phyloP scores from a whole-genome alignment of 805 yeast species.

The Naumovozyma baii region DNA sequence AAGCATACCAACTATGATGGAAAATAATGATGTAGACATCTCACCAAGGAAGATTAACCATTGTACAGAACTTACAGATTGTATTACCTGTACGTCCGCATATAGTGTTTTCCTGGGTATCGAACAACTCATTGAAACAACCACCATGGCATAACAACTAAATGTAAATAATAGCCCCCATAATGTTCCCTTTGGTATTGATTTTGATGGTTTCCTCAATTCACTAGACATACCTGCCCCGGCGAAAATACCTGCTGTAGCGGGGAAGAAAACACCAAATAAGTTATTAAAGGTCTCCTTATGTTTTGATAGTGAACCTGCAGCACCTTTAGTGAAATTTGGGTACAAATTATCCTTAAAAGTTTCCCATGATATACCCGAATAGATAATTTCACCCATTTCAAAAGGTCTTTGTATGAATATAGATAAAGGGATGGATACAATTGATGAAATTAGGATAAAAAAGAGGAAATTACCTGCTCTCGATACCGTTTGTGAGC shows the following conservation, averaged over 20 bases:
- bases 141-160: conserved; percentile 66
- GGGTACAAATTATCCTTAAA: conserved; percentile 63
- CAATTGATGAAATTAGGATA: conserved; percentile 56
- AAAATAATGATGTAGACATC: conserved; percentile 79
- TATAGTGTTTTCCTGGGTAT: conserved; percentile 73
- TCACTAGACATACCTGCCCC: conserved; percentile 99
- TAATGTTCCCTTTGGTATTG: conserved; percentile 91
- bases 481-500: conserved; percentile 69
- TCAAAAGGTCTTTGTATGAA: conserved; percentile 56
- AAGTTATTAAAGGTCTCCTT: conserved; percentile 74
- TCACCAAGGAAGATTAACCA: conserved; percentile 77
- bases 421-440: conserved; percentile 75
- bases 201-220: conserved; percentile 68
- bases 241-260: conserved; percentile 96
- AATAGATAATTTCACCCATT: conserved; percentile 42
- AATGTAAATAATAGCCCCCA: conserved; percentile 76
- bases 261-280: conserved; percentile 95
- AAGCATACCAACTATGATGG: conserved; percentile 89
- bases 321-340: conserved; percentile 79
- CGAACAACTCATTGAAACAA: conserved; percentile 66
- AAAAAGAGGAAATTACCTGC: conserved; percentile 71
- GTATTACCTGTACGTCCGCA: conserved; percentile 75
- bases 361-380: conserved; percentile 68
- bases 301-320: conserved; percentile 59
- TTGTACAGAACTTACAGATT: conserved; percentile 64